Percentiles rank a stretch among this genome's conserved stretches.
phyloP scores from a whole-genome alignment of 164 flowering plant species.

The Pachysandra terminalis region DNA sequence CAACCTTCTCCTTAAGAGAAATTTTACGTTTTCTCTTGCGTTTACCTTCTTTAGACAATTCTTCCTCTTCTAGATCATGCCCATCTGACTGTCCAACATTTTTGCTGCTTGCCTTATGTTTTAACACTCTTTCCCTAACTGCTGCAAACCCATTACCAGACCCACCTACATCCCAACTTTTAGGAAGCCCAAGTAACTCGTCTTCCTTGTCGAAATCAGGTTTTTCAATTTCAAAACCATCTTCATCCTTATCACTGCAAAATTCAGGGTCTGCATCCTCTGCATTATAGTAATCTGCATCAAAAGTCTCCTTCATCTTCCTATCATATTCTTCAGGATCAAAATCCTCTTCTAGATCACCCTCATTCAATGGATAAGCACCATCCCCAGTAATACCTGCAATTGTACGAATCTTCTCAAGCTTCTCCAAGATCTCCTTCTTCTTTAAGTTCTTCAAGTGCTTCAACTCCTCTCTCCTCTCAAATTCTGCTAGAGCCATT shows the following conservation, averaged over 20 bases:
- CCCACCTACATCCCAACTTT: conserved; percentile 60
- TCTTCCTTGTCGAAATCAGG: conserved; percentile 91
- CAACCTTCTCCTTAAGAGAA: conserved; percentile 39
- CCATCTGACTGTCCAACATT: conserved; percentile 18
- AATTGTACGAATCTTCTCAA: conserved; percentile 51
- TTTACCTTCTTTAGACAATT: conserved; percentile 33
- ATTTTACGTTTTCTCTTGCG: conserved; percentile 51
- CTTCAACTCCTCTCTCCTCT: conserved; percentile 86
- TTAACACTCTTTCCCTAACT: conserved; percentile 41
- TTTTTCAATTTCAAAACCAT: conserved; percentile 45
- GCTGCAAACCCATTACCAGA: conserved; percentile 51
- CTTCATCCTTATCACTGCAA: conserved; percentile 50
- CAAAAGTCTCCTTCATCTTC: conserved; percentile 71
- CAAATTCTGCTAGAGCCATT: conserved; percentile 54
- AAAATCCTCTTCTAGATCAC: conserved; percentile 79
- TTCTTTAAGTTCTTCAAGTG: conserved; percentile 88
- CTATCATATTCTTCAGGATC: conserved; percentile 80
- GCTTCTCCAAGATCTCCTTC: conserved; percentile 72
- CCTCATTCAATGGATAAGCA: conserved; percentile 30
- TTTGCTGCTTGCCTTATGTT: conserved; percentile 17
- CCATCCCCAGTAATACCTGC: conserved; percentile 59
- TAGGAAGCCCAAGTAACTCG: conserved; percentile 74
- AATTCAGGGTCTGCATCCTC: conserved; percentile 65
- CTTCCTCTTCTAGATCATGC: conserved; percentile 24
- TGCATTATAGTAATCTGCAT: conserved; percentile 60